phyloP scores from a whole-genome alignment of 345 rosid species.

The Fremontodendron californicum region DNA sequence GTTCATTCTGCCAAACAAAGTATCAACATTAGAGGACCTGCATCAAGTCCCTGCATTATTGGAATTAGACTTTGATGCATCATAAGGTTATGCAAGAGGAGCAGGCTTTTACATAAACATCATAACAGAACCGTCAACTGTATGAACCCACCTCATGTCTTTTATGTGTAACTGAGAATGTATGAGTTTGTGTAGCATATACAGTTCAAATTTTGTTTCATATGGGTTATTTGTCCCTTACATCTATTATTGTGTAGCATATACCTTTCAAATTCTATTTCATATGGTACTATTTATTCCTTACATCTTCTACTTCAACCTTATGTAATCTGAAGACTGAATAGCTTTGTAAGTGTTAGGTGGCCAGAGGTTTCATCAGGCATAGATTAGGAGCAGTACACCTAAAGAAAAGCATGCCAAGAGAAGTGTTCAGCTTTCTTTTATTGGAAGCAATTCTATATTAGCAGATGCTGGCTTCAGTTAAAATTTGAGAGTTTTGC shows the following conservation, averaged over 20 bases:
- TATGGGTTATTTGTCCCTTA: not conserved
- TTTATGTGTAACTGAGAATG: not conserved
- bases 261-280: too few species aligned
- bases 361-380: not conserved
- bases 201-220: not conserved
- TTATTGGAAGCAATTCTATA: not conserved
- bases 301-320: not conserved
- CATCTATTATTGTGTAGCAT: not conserved
- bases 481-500: not conserved
- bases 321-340: not conserved
- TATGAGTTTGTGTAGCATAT: not conserved
- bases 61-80: not conserved
- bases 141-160: not conserved
- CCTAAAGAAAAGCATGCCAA: not conserved
- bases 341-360: not conserved
- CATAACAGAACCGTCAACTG: not conserved
- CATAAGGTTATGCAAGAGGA: not conserved
- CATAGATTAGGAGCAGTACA: not conserved
- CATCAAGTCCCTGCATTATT: not conserved
- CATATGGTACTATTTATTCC: not conserved
- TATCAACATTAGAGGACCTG: not conserved
- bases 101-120: not conserved
- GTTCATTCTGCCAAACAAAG: constrained; percentile 56
- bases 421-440: not conserved
- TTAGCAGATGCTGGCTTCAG: not conserved